Evolutionary conservation across 768 basidiomycete genomes (phyloP).

Genomic region (Lentinula detonsa): DNA sequence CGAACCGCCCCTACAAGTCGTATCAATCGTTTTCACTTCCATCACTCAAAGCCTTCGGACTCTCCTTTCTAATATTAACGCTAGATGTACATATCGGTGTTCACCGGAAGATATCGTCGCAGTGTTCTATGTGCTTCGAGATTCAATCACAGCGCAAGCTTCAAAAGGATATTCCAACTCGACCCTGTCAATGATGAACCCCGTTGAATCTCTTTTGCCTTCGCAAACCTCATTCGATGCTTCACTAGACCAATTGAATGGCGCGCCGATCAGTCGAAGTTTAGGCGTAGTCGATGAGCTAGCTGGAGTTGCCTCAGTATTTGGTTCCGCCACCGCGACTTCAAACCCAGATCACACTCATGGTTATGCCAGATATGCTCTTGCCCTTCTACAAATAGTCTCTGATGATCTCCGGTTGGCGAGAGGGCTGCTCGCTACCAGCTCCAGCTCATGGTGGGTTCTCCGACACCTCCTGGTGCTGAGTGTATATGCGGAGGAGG

Average conservation of each 20-base stretch:
- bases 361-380: conserved; percentile 63
- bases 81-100: neutral
- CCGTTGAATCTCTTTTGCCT: conserved; percentile 22
- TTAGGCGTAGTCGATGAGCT: conserved; percentile 42
- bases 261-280: conserved; percentile 28
- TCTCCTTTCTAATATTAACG: neutral
- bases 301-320: conserved; percentile 44
- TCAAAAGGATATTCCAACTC: neutral
- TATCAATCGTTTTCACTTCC: neutral
- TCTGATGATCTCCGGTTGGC: conserved; percentile 55
- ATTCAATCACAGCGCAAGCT: neutral
- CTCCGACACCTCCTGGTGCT: conserved; percentile 67
- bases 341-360: conserved; percentile 29
- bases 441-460: conserved; percentile 58
- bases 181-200: neutral
- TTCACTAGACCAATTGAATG: conserved; percentile 26
- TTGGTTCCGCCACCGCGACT: conserved; percentile 12
- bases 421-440: conserved; percentile 19
- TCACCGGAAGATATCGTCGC: neutral
- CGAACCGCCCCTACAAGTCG: neutral
- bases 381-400: conserved; percentile 51
- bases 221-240: conserved; percentile 24
- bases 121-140: neutral
- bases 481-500: conserved; percentile 57
- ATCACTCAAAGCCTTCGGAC: neutral